Evolutionary conservation across 2,329 filamentous ascomycete genomes (phyloP), one percentile per base, ranked within the genome.

Genomic region (Penicillium olsonii): DNA sequence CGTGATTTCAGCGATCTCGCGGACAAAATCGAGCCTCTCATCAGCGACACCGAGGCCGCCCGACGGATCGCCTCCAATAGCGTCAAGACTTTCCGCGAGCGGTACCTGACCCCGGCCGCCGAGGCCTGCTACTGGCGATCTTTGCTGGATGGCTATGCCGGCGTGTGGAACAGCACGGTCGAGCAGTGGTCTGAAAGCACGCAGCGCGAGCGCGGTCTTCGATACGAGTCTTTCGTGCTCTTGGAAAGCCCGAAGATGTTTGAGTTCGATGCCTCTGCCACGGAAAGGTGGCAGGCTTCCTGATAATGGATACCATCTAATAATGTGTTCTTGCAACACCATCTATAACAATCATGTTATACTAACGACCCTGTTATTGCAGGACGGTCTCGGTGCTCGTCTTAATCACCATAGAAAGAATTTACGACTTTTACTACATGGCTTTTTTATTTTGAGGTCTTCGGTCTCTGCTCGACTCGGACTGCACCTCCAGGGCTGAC

Each of bases 1-100:
- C 66, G 71, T 12, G 74, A 80, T 62, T 86, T 84, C 64, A 79
- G 79, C 55, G 82, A 86, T 55, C 72, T 83, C 51, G 54, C 63
- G 2, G 56, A 64, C 7, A 72, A 67, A 33, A 69, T 76, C 45
- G 50, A 73, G 4, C 62, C 65, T 4, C 59, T 78, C 5, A 57
- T 74, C 19, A 52, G 52, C 7, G 56, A 78, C 48, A 67, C 67
- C 4, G 57, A 66, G 3, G 60, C 66, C 9, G 75, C 77, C 1
- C 60, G 71, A 50, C 60, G 56, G 19, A 79, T 82, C 39, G 78
- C 78, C 19, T 62, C 70, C 14, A 78, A 79, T 50, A 74, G 65
- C 40, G 68, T 74, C 14, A 65, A 58, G 48, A 70, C 66, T 4
- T 79, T 80, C 59, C 70, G 75, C 10, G 74, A 80, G 52, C 66